A percentile compares a stretch with the other conserved stretches of the same genome.
phyloP scores from a whole-genome alignment of 106 monocot genomes.

The Posidonia australis region DNA sequence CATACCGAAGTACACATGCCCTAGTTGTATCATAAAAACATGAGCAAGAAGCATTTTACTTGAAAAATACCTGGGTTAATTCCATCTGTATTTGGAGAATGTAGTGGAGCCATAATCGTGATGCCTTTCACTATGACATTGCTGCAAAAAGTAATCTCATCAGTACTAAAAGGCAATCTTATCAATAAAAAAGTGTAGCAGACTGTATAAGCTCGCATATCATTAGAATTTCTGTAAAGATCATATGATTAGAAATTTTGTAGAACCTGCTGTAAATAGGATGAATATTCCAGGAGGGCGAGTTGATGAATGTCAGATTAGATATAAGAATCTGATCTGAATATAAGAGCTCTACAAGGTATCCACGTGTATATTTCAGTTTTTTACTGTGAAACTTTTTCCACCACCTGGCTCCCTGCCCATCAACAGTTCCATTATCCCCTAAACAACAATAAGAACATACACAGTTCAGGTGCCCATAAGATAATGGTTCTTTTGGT shows the following conservation, averaged over 20 bases:
- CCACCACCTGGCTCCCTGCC: slow-evolving; percentile 71
- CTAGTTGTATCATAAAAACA: neutral
- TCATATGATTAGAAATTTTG: neutral
- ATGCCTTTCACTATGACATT: slow-evolving; percentile 56
- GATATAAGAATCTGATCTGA: slow-evolving; percentile 69
- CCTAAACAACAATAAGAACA: slow-evolving; percentile 24
- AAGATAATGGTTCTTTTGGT: no score
- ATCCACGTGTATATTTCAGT: slow-evolving; percentile 59
- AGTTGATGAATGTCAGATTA: slow-evolving; percentile 68
- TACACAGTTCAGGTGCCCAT: no score
- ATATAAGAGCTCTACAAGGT: slow-evolving; percentile 68
- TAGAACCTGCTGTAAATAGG: slow-evolving; percentile 84
- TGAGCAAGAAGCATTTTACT: neutral
- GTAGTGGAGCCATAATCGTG: slow-evolving; percentile 64
- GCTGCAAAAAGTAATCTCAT: slow-evolving; percentile 22
- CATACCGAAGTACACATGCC: neutral
- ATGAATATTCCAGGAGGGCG: slow-evolving; percentile 90
- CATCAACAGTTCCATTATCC: slow-evolving; percentile 66
- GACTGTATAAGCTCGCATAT: neutral
- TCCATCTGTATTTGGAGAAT: slow-evolving; percentile 86
- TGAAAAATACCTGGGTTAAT: slow-evolving; percentile 57
- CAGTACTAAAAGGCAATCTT: neutral
- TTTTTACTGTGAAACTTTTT: slow-evolving; percentile 34
- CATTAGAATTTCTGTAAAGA: no score
- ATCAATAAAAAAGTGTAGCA: neutral